Conservation (phyloP, 179 eudicot species). For the Actinidia chinensis region DNA sequence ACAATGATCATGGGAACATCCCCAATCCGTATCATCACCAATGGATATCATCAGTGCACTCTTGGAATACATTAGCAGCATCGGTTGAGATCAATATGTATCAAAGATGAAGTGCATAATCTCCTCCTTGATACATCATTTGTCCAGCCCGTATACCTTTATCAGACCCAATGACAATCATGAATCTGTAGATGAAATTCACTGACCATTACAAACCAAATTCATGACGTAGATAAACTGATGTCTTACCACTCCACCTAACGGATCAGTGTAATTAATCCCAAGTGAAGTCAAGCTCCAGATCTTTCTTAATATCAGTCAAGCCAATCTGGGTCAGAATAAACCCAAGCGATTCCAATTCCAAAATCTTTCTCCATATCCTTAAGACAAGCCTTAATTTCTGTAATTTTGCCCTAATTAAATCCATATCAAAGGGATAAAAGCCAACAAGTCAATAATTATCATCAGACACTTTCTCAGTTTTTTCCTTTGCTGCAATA, state of each 20-base stretch:
- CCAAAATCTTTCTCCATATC: conserved; percentile 28
- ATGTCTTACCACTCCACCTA: conserved; percentile 24
- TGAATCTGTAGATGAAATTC: background rate
- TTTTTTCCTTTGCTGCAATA: background rate
- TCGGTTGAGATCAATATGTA: conserved; percentile 2
- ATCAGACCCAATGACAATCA: conserved; percentile 5
- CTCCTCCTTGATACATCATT: conserved; percentile 22
- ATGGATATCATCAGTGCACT: background rate
- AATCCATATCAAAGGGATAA: conserved; percentile 49
- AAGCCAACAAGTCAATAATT: conserved; percentile 38
- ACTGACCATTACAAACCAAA: conserved; percentile 31
- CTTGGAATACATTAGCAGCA: conserved; percentile 15
- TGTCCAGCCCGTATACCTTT: conserved; percentile 1
- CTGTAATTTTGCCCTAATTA: conserved; percentile 27
- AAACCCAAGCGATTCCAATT: conserved; percentile 21
- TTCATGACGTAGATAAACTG: conserved; percentile 24
- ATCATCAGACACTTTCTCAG: conserved; percentile 25
- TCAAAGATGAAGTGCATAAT: conserved; percentile 21
- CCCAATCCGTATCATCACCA: conserved; percentile 29
- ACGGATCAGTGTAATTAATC: conserved; percentile 6
- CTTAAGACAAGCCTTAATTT: conserved; percentile 40
- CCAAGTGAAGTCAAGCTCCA: too few species aligned
- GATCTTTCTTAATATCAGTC: too few species aligned
- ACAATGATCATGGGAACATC: conserved; percentile 40
- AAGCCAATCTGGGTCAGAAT: too few species aligned